Conservation (phyloP, 176 grass and related monocot genomes). For the Ananas comosus region DNA sequence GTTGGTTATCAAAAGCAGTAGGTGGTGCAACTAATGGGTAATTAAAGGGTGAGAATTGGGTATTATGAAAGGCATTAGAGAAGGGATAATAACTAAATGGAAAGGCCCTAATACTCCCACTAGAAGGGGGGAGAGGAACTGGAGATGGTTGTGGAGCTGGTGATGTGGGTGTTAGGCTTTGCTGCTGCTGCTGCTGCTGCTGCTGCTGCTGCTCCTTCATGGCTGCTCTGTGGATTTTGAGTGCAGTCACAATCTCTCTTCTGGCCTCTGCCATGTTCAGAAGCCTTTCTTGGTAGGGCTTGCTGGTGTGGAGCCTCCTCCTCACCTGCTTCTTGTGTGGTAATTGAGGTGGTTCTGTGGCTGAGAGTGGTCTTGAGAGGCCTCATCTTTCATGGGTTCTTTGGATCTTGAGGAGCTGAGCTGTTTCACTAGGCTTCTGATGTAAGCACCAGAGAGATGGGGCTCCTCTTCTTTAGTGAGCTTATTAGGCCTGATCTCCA, state of each 20-base stretch:
- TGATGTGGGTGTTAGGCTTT: conserved; percentile 31
- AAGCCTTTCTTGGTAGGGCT: conserved; percentile 82
- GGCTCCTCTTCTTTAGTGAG: conserved; percentile 32
- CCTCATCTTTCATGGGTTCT: background rate
- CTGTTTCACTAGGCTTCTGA: conserved; percentile 84
- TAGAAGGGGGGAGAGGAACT: conserved; percentile 17
- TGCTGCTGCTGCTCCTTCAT: conserved; percentile 85
- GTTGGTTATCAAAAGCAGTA: conserved; percentile 31
- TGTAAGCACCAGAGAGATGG: conserved; percentile 88
- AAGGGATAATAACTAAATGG: conserved; percentile 17
- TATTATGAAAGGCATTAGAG: conserved; percentile 22
- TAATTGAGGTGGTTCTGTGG: conserved; percentile 15
- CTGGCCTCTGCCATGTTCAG: conserved; percentile 97
- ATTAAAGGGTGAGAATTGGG: conserved; percentile 20
- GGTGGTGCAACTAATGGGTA: conserved; percentile 28
- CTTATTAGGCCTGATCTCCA: conserved; percentile 8
- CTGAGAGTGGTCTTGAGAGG: conserved; percentile 10
- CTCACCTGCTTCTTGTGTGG: conserved; percentile 87
- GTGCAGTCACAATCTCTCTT: conserved; percentile 83
- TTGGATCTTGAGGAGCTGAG: conserved; percentile 67
- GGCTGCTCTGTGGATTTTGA: conserved; percentile 86
- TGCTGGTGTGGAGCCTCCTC: conserved; percentile 82
- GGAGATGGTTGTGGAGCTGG: conserved; percentile 26
- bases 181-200: conserved; percentile 28
- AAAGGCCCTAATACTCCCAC: background rate